These are phyloP conservation scores for sunflower (Helianthus annuus) DNA, from an alignment of 129 eudicot genomes.

Conservation along the genomic window DNA sequence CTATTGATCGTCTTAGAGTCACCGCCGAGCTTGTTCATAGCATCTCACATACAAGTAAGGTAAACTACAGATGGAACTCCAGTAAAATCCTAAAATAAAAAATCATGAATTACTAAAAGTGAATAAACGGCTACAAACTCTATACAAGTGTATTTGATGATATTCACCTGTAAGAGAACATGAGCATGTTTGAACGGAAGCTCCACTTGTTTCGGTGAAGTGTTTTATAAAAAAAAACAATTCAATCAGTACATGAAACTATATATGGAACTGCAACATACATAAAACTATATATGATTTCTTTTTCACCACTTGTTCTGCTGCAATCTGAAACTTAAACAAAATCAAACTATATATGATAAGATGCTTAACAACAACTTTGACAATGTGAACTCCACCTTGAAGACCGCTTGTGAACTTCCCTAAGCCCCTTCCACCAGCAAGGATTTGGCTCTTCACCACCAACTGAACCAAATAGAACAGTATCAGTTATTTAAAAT, in stretches of 20 bases:
- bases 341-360: too few species aligned
- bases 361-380: too few species aligned
- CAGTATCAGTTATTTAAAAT: background rate
- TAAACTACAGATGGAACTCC: conserved; percentile 99
- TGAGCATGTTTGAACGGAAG: conserved; percentile 99
- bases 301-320: too few species aligned
- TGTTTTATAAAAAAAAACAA: conserved; percentile 30
- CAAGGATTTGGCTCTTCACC: conserved; percentile 91
- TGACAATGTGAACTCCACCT: too few species aligned
- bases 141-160: conserved; percentile 3
- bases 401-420: too few species aligned
- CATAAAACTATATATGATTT: too few species aligned
- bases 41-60: conserved; percentile 98
- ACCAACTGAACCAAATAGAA: conserved; percentile 67
- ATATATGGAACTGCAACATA: too few species aligned
- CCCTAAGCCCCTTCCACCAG: too few species aligned
- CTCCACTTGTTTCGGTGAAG: conserved; percentile 96
- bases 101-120: background rate
- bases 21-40: conserved; percentile 84
- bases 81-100: conserved; percentile 68
- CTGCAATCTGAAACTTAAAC: too few species aligned
- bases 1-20: too few species aligned
- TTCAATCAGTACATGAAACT: too few species aligned
- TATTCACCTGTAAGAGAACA: conserved; percentile 81
- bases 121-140: background rate